Percentiles rank a stretch among this genome's conserved stretches.
Conservation (phyloP, 2,329 filamentous ascomycete species). For the Verticillium zaregamsianum region DNA sequence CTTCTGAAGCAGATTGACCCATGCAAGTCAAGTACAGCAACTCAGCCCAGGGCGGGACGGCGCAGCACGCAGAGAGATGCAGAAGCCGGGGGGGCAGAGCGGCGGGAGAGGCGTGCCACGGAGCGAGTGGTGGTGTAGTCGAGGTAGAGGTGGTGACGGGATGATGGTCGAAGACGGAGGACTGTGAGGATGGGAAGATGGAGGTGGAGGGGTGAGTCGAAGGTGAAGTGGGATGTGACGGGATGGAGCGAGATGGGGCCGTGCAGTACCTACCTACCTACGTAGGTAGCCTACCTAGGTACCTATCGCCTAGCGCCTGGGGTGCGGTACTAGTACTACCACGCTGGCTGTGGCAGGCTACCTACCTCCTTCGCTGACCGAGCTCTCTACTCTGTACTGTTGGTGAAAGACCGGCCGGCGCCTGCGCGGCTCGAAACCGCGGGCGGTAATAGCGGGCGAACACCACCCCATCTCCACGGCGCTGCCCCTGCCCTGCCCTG, state of each 20-base stretch:
- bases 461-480: neutral
- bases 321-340: neutral
- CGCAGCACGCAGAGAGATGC: slow-evolving; percentile 4
- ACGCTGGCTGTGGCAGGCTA: neutral
- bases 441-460: neutral
- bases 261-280: neutral
- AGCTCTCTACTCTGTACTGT: neutral
- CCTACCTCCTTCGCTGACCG: neutral
- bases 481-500: neutral
- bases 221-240: neutral
- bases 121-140: neutral
- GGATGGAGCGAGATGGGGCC: neutral
- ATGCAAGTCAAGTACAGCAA: neutral
- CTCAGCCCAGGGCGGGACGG: neutral
- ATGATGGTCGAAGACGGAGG: slow-evolving; percentile 26
- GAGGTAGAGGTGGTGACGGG: slow-evolving; percentile 1
- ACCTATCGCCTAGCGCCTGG: neutral
- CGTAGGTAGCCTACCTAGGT: neutral
- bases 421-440: neutral
- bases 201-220: neutral
- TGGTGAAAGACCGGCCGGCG: neutral
- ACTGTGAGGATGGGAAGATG: slow-evolving; percentile 9
- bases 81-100: slow-evolving; percentile 4
- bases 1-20: neutral
- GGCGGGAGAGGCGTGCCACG: neutral